Percentiles rank a stretch among this genome's conserved stretches.
These are phyloP conservation scores for Phytophthora europaea DNA, from an alignment of 352 stramenopile genomes.

Conservation along the genomic window DNA sequence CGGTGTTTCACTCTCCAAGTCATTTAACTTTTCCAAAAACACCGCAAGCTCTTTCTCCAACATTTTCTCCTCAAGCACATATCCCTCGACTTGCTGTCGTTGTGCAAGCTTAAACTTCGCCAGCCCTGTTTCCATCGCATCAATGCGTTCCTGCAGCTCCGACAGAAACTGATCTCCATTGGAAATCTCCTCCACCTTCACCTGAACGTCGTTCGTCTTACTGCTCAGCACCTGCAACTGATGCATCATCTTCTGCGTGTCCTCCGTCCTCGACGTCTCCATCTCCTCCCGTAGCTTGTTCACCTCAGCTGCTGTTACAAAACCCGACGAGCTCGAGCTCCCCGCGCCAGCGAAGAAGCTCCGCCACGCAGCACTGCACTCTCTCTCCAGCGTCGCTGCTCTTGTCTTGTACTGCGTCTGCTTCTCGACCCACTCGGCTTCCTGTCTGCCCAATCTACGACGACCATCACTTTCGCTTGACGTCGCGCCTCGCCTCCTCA, in stretches of 20 bases:
- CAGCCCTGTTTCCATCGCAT: constrained; percentile 58
- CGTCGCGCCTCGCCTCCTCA: constrained; percentile 38
- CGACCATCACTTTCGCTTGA: background rate
- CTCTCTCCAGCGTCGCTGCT: constrained; percentile 56
- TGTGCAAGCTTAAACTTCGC: constrained; percentile 48
- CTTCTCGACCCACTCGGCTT: constrained; percentile 76
- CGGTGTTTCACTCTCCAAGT: constrained; percentile 40
- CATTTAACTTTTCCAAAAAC: constrained; percentile 56
- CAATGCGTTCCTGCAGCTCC: constrained; percentile 64
- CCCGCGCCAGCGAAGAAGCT: constrained; percentile 55
- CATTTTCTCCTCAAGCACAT: constrained; percentile 65
- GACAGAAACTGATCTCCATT: constrained; percentile 55
- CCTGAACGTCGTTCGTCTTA: constrained; percentile 41
- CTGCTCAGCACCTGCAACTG: constrained; percentile 44
- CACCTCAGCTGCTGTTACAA: constrained; percentile 37
- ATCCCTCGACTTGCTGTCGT: constrained; percentile 52
- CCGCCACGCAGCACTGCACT: constrained; percentile 60
- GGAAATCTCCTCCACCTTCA: constrained; percentile 59
- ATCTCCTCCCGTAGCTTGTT: constrained; percentile 62
- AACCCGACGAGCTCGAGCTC: constrained; percentile 7
- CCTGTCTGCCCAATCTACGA: constrained; percentile 44
- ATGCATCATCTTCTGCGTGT: constrained; percentile 45
- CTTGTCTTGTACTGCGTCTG: constrained; percentile 61
- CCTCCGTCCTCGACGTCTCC: constrained; percentile 32
- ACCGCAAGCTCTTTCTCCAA: constrained; percentile 59